Evolutionary conservation across 495 filamentous ascomycete genomes (phyloP), one percentile per base, ranked within the genome.

Genomic region (Penicillium atrosanguineum): DNA sequence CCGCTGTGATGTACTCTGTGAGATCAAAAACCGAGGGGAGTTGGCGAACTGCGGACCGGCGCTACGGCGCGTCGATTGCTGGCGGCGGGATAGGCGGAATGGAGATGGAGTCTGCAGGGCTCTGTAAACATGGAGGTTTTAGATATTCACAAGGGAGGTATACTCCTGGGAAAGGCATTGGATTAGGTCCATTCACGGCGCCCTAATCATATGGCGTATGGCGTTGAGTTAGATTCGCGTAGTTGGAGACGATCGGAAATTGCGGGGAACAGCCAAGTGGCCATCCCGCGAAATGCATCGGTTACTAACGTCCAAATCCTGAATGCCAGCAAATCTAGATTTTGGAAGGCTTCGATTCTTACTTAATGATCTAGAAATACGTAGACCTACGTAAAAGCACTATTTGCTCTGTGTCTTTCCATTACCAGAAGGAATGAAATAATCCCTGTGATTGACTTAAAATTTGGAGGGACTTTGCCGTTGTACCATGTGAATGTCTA

Each of bases 21-120:
- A 75, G 7, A 76, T 51, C 4, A 74, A 46, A 28, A 77, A 77
- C 9, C 72, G 71, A 16, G 72, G 74, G 1, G 72, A 72, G 3
- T 69, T 68, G 0, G 74, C 72, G 50, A 77, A 77, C 37, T 75
- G 72, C 6, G 71, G 59, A 19, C 68, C 64, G 21, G 59, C 55
- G 39, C 40, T 67, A 52, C 59, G 56, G 42, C 64, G 65, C 46
- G 70, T 53, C 29, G 65, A 62, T 40, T 64, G 60, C 14, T 65
- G 48, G 56, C 60, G 59, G 48, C 55, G 61, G 52, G 65, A 55
- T 6, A 60, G 50, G 46, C 69, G 69, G 55, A 69, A 70, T 37
- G 70, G 72, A 26, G 72, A 66, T 36, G 65, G 65, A 14, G 66
- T 69, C 66, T 69, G 44, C 7, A 14, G 23, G 23, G 16, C 37